phyloP scores from a whole-genome alignment of 495 filamentous ascomycete species.

The Chaetomium tenue region DNA sequence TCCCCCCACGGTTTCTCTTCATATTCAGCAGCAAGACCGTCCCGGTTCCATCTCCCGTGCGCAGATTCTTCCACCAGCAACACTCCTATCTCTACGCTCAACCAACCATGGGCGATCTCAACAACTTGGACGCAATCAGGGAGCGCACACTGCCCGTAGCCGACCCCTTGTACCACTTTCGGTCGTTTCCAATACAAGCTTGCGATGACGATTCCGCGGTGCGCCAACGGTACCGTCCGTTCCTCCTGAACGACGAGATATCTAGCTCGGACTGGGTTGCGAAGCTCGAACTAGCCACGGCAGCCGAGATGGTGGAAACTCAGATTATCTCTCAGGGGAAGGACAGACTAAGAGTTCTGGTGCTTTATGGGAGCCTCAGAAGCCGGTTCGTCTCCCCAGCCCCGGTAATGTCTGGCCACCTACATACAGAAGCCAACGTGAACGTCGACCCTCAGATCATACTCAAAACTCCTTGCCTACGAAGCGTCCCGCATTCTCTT shows the following conservation, averaged over 20 bases:
- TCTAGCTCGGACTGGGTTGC: conserved; percentile 1
- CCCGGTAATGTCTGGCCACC: background rate
- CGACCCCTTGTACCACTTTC: background rate
- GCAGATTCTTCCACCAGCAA: background rate
- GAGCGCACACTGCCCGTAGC: background rate
- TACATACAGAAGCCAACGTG: background rate
- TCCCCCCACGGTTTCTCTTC: background rate
- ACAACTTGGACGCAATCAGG: conserved; percentile 33
- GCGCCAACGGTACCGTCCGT: conserved; percentile 1
- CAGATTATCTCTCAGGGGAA: background rate
- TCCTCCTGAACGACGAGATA: conserved; percentile 7
- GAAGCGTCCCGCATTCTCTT: conserved; percentile 7
- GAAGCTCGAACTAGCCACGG: conserved; percentile 7
- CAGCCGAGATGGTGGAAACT: conserved; percentile 1
- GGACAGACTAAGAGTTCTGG: background rate
- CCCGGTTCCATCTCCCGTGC: background rate
- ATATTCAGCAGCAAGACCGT: background rate
- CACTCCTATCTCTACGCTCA: background rate
- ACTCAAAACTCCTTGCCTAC: conserved; percentile 8
- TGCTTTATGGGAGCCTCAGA: conserved; percentile 8
- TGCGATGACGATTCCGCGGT: background rate
- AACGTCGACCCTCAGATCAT: background rate
- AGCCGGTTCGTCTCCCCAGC: background rate
- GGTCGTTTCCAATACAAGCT: background rate
- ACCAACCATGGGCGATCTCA: conserved; percentile 38